These are phyloP conservation scores for Morella rubra DNA, from an alignment of 306 rosid species.

Conservation along the genomic window DNA sequence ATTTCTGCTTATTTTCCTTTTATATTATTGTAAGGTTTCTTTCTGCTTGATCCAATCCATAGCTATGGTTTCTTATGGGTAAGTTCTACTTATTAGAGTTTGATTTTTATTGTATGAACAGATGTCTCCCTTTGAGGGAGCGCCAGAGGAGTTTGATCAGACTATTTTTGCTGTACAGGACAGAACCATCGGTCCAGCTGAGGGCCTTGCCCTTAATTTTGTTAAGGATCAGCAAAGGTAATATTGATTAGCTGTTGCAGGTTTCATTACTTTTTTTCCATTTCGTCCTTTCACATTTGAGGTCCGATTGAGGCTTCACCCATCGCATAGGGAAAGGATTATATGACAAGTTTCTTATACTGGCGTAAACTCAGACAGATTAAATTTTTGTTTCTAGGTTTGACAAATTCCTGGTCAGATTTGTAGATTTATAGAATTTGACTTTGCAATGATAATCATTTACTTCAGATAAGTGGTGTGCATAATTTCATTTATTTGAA, in stretches of 20 bases:
- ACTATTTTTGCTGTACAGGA: slow-evolving; percentile 65
- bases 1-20: not conserved
- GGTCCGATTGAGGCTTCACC: no score
- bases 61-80: slow-evolving; percentile 4
- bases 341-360: no score
- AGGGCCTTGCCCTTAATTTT: slow-evolving; percentile 61
- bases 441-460: not conserved
- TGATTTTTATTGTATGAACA: slow-evolving; percentile 35
- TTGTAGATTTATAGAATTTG: no score
- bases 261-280: not conserved
- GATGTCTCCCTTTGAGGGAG: slow-evolving; percentile 80
- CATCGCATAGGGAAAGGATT: no score
- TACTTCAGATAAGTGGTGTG: not conserved
- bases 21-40: not conserved
- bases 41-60: not conserved
- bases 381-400: no score
- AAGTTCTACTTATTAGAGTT: slow-evolving; percentile 23
- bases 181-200: slow-evolving; percentile 63
- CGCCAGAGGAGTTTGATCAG: slow-evolving; percentile 96
- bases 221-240: slow-evolving; percentile 87
- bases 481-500: not conserved
- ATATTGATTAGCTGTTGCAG: slow-evolving; percentile 12
- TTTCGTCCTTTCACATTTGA: no score
- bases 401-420: not conserved
- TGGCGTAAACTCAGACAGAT: no score